These are phyloP conservation scores for Phytophthora megakarya DNA, from an alignment of 352 stramenopile species.

Conservation along the genomic window DNA sequence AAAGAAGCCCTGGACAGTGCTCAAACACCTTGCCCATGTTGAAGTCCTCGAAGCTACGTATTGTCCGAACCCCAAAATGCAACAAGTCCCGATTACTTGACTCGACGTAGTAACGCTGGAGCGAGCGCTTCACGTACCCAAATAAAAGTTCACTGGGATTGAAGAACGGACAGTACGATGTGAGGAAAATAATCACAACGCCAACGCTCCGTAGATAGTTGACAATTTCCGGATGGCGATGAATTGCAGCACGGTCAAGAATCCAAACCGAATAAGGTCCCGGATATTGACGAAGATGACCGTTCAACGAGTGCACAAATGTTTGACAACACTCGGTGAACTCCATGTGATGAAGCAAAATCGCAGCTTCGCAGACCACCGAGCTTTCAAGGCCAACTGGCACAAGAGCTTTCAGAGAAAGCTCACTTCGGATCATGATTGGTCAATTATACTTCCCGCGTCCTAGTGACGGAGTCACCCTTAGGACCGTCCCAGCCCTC, in stretches of 20 bases:
- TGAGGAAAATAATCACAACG: constrained; percentile 1
- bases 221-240: constrained; percentile 34
- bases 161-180: not conserved
- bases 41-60: not conserved
- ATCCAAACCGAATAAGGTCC: constrained; percentile 36
- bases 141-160: constrained; percentile 6
- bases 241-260: constrained; percentile 34
- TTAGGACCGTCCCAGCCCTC: too few relatives aligned
- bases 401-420: too few relatives aligned
- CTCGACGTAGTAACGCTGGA: constrained; percentile 2
- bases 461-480: too few relatives aligned
- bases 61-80: not conserved
- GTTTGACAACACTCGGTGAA: too few relatives aligned
- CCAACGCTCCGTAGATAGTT: constrained; percentile 33
- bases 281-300: constrained; percentile 26
- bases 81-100: not conserved
- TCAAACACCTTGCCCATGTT: not conserved
- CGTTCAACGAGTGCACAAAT: not conserved
- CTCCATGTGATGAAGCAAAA: constrained; percentile 18
- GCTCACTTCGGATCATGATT: too few relatives aligned
- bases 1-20: not conserved
- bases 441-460: too few relatives aligned
- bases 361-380: constrained; percentile 18
- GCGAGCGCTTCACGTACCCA: not conserved
- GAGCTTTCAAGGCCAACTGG: too few relatives aligned